These are phyloP conservation scores for Penicillium frequentans DNA, from an alignment of 2,329 filamentous ascomycete species.

Conservation along the genomic window DNA sequence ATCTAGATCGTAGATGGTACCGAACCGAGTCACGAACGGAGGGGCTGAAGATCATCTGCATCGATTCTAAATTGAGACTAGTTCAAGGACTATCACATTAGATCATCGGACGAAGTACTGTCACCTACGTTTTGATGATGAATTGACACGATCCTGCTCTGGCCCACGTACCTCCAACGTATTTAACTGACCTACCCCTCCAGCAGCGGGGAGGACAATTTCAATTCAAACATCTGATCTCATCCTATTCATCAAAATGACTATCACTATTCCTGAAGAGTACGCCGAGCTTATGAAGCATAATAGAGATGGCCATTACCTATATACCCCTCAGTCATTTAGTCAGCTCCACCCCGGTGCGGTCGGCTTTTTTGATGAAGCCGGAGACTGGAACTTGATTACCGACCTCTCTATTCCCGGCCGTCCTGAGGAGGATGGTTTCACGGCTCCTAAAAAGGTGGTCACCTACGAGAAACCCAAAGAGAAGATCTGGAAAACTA, in stretches of 20 bases:
- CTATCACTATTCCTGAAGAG: constrained; percentile 5
- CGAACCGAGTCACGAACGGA: background rate
- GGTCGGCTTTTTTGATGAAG: constrained; percentile 8
- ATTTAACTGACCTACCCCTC: background rate
- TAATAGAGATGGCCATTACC: constrained; percentile 8
- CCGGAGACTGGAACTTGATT: constrained; percentile 7
- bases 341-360: constrained; percentile 8
- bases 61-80: background rate
- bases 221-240: background rate
- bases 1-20: background rate
- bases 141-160: background rate
- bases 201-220: background rate
- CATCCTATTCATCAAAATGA: background rate
- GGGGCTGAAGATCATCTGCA: background rate
- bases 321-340: constrained; percentile 9
- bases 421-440: constrained; percentile 8
- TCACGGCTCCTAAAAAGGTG: background rate
- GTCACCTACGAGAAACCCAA: background rate
- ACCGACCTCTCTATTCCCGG: constrained; percentile 12
- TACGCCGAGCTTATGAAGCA: constrained; percentile 13
- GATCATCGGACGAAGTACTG: background rate
- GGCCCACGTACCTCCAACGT: background rate
- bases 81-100: background rate
- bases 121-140: background rate
- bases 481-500: constrained; percentile 1